Base-by-base conservation (phyloP, 2,329 filamentous ascomycete genomes). In the Ophiostoma ips region DNA sequence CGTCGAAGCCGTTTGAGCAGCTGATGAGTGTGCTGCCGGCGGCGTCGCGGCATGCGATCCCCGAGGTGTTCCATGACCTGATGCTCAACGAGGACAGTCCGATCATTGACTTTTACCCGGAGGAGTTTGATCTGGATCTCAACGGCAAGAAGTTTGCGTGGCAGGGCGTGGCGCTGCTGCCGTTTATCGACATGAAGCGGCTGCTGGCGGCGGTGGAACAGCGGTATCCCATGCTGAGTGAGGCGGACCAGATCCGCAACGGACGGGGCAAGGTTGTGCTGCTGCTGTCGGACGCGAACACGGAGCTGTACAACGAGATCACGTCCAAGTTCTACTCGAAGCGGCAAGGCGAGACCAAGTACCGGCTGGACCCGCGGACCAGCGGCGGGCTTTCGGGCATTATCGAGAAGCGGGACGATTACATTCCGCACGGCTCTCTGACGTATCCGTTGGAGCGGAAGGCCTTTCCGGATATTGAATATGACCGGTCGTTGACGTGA, bases 81-180 rank as follows among this genome's bases (percentile, higher is more conserved):
- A 98, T 98, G 92, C 83, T 82, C 24, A 74, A 94, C 10, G 74
- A 84, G 13, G 80, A 94, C 43, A 95, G 88, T 60, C 81, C 88
- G 45, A 96, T 98, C 58, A 87, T 95, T 56, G 90, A 98, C 63
- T 98, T 98, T 64, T 98, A 98, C 60, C 94, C 94, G 0, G 84
- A 89, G 61, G 87, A 95, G 21, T 98, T 98, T 59, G 80, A 84
- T 15, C 77, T 96, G 49, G 92, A 98, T 64, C 69, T 96, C 38
- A 98, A 98, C 57, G 92, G 92, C 50, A 96, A 96, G 71, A 98
- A 96, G 63, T 94, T 95, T 68, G 87, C 88, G 0, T 98, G 94
- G 92, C 90, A 96, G 64, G 92, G 92, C 55, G 84, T 98, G 49
- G 88, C 87, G 3, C 71, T 98, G 18, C 73, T 98, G 33, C 92